Evolutionary conservation across 2,329 filamentous ascomycete genomes (phyloP), one percentile per base, ranked within the genome.

Genomic region (Cordyceps farinosa): DNA sequence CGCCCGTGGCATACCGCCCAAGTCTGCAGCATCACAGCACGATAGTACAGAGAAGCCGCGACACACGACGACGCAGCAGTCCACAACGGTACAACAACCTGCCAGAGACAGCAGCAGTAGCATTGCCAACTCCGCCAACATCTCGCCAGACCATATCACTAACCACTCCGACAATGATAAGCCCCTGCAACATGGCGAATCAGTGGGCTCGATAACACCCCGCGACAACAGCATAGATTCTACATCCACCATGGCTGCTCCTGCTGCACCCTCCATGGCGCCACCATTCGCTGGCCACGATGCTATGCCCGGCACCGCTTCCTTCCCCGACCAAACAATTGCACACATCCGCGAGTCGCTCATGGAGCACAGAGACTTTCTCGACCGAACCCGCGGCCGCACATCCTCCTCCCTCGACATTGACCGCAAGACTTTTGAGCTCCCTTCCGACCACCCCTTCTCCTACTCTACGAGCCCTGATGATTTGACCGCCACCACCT

Each of bases 341-440:
- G 65, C 71, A 22, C 69, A 75, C 38, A 71, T 78, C 57, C 74
- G 75, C 61, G 73, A 76, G 52, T 69, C 77, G 65, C 67, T 79
- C 54, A 63, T 75, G 38, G 75, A 77, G 56, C 72, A 73, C 27
- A 71, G 71, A 51, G 70, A 75, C 50, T 70, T 73, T 52, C 66
- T 73, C 50, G 73, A 74, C 47, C 68, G 68, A n/a, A 62, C 69
- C 8, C 69, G 70, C 17, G 70, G 69, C 42, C 69, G 71, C 27
- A 65, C 72, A 3, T 73, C 75, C 10, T 72, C 71, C 5, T 75
- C 76, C 27, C 67, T 78, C 45, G 76, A 78, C 40, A 68, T 74
- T 27, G 74, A 77, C 15, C 70, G 70, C 36, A 69, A 65, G 38
- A 63, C 68, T 7, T 61, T 64, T 34, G 70, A 70, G 5, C 47